Percentiles rank a stretch among this genome's conserved stretches.
Evolutionary conservation across 495 filamentous ascomycete genomes (phyloP).

Genomic region (Tuber calosporum): DNA sequence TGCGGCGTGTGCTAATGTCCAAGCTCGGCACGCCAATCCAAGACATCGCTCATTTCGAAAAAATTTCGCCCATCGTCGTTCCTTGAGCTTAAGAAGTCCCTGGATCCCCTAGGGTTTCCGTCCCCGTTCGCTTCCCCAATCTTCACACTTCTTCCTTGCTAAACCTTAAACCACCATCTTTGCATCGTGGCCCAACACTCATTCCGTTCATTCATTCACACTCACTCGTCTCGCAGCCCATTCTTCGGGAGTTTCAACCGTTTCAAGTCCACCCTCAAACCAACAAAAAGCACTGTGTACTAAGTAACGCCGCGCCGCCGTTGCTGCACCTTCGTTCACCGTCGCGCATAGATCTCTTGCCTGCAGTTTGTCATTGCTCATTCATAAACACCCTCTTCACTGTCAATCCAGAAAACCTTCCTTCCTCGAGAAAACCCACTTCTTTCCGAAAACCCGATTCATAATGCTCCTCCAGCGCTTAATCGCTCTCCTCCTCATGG

Average conservation of each 20-base stretch:
- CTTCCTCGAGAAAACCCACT: constrained; percentile 11
- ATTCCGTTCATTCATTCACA: neutral
- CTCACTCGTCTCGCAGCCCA: neutral
- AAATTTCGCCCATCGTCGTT: constrained; percentile 18
- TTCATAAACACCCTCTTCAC: neutral
- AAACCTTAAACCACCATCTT: neutral
- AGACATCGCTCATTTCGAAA: constrained; percentile 12
- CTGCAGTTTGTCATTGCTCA: neutral
- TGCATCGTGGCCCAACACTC: constrained; percentile 1
- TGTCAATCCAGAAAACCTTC: constrained; percentile 8
- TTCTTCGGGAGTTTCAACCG: constrained; percentile 14
- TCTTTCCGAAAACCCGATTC: constrained; percentile 2
- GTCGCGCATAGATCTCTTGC: neutral
- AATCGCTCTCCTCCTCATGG: constrained; percentile 27
- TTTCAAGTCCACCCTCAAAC: constrained; percentile 17
- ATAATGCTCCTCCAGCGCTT: constrained; percentile 26
- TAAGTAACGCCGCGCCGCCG: neutral
- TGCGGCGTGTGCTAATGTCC: constrained; percentile 6
- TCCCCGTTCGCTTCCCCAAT: constrained; percentile 17
- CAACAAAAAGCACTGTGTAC: neutral
- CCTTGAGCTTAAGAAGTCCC: constrained; percentile 26
- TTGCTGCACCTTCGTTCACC: neutral
- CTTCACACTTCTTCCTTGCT: constrained; percentile 15
- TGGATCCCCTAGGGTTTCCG: constrained; percentile 9
- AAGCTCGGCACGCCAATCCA: constrained; percentile 11